Conservation (phyloP, 805 yeast species). For the Candida manassasensis region DNA sequence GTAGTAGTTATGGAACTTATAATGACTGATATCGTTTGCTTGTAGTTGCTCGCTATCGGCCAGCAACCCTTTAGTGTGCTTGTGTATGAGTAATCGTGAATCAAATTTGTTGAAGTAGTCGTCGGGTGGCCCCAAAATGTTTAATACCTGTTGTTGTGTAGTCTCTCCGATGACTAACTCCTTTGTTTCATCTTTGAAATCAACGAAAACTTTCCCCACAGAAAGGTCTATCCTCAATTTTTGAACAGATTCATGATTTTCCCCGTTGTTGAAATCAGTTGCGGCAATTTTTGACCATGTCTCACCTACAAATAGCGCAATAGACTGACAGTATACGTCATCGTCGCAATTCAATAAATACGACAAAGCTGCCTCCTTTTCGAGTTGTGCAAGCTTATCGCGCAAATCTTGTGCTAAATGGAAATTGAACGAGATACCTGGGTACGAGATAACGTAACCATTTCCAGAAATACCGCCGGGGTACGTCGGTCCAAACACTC, state of each 20-base stretch:
- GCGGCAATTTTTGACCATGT: too few relatives aligned
- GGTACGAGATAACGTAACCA: conserved; percentile 46
- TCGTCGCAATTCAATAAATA: conserved; percentile 28
- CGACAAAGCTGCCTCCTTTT: conserved; percentile 20
- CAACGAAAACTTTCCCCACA: conserved; percentile 21
- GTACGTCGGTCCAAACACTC: conserved; percentile 58
- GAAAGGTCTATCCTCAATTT: conserved; percentile 15
- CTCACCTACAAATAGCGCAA: conserved; percentile 37
- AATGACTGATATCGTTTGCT: conserved; percentile 11
- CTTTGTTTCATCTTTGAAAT: conserved; percentile 8
- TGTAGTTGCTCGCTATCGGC: neutral
- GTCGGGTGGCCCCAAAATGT: conserved; percentile 53
- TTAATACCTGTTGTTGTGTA: conserved; percentile 45
- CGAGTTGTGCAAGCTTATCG: conserved; percentile 9
- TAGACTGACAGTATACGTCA: conserved; percentile 33
- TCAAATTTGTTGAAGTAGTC: conserved; percentile 45
- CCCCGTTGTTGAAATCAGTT: conserved; percentile 11
- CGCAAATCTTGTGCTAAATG: conserved; percentile 19
- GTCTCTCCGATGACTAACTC: conserved; percentile 36
- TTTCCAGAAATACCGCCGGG: conserved; percentile 39
- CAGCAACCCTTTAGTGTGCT: conserved; percentile 12
- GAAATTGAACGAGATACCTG: conserved; percentile 53
- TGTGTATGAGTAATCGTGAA: conserved; percentile 39
- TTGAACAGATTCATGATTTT: conserved; percentile 6
- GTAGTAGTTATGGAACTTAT: conserved; percentile 54